Conservation (phyloP, 2,329 filamentous ascomycete species). For the Magnaporthiopsis incrustans region DNA sequence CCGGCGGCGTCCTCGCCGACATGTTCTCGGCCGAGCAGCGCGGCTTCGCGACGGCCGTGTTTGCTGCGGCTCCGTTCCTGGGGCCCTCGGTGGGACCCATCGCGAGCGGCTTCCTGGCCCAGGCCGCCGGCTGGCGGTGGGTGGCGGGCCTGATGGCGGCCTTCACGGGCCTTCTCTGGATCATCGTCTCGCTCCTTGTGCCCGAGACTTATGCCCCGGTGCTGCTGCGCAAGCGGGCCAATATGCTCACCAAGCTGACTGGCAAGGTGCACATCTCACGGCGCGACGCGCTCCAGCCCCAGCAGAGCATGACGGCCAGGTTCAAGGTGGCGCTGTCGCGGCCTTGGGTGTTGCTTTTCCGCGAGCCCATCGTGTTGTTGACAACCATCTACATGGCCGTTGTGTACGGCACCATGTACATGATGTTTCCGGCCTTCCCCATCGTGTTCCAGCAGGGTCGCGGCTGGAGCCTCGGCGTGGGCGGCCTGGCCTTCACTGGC, state of each 20-base stretch:
- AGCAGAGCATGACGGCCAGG: conserved; percentile 35
- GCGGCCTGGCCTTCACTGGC: conserved; percentile 71
- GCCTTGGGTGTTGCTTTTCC: conserved; percentile 62
- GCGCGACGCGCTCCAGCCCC: conserved; percentile 29
- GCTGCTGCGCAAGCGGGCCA: conserved; percentile 45
- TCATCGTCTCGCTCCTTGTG: conserved; percentile 40
- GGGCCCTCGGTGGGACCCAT: conserved; percentile 58
- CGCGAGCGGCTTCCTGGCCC: conserved; percentile 57
- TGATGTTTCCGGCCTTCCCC: conserved; percentile 53
- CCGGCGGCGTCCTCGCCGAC: conserved; percentile 54
- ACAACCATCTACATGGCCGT: conserved; percentile 60
- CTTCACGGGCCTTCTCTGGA: conserved; percentile 55
- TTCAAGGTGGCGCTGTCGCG: conserved; percentile 52
- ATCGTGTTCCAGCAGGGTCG: conserved; percentile 65
- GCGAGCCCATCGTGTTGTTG: conserved; percentile 61
- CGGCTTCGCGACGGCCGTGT: conserved; percentile 53
- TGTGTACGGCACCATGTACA: conserved; percentile 47
- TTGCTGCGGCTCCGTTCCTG: conserved; percentile 58
- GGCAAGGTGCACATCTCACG: conserved; percentile 49
- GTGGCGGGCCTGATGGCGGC: conserved; percentile 57
- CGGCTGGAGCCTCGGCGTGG: conserved; percentile 66
- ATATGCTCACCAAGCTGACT: conserved; percentile 40
- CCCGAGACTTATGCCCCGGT: conserved; percentile 56
- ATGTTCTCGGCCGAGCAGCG: conserved; percentile 46
- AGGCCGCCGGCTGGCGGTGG: conserved; percentile 61